Percentiles rank a stretch among this genome's conserved stretches.
Evolutionary conservation across 2,329 filamentous ascomycete species (phyloP).

Genomic region (Epichloe festucae): DNA sequence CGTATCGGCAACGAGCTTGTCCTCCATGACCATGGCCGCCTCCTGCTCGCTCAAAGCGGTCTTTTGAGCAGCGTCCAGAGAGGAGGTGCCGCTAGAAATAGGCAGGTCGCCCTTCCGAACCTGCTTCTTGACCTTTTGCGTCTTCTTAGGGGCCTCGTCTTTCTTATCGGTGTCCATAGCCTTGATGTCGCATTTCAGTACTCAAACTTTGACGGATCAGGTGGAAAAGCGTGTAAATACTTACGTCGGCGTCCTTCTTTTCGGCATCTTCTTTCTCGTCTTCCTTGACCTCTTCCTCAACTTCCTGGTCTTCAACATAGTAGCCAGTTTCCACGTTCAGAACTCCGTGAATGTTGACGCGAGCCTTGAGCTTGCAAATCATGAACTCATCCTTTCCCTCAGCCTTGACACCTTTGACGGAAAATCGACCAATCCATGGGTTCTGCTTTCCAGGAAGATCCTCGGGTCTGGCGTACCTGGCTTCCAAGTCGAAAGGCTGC

Average conservation of each 20-base stretch:
- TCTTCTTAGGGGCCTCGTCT: slow-evolving; percentile 65
- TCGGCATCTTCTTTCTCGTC: slow-evolving; percentile 57
- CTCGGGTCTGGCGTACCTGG: slow-evolving; percentile 80
- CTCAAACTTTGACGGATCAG: not conserved
- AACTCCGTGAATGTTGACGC: slow-evolving; percentile 90
- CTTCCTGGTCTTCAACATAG: slow-evolving; percentile 94
- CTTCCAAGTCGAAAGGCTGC: slow-evolving; percentile 92
- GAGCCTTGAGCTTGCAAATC: slow-evolving; percentile 99
- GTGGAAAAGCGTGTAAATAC: slow-evolving; percentile 22
- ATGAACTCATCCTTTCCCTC: slow-evolving; percentile 94
- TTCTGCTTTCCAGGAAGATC: slow-evolving; percentile 77
- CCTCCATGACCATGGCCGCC: slow-evolving; percentile 85
- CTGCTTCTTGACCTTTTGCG: slow-evolving; percentile 98
- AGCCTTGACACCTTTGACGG: slow-evolving; percentile 92
- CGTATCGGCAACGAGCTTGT: slow-evolving; percentile 95
- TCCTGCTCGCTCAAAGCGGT: slow-evolving; percentile 66
- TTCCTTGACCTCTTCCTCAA: slow-evolving; percentile 82
- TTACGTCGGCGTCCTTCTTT: slow-evolving; percentile 62
- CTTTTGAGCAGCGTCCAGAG: slow-evolving; percentile 59
- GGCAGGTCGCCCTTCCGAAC: slow-evolving; percentile 93
- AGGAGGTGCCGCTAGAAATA: slow-evolving; percentile 69
- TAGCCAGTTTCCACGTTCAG: slow-evolving; percentile 95
- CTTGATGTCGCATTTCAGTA: slow-evolving; percentile 24
- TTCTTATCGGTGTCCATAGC: slow-evolving; percentile 77
- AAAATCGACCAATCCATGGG: slow-evolving; percentile 95